phyloP scores from a whole-genome alignment of 2,329 filamentous ascomycete species.

The Calonectria pseudoturangicola region DNA sequence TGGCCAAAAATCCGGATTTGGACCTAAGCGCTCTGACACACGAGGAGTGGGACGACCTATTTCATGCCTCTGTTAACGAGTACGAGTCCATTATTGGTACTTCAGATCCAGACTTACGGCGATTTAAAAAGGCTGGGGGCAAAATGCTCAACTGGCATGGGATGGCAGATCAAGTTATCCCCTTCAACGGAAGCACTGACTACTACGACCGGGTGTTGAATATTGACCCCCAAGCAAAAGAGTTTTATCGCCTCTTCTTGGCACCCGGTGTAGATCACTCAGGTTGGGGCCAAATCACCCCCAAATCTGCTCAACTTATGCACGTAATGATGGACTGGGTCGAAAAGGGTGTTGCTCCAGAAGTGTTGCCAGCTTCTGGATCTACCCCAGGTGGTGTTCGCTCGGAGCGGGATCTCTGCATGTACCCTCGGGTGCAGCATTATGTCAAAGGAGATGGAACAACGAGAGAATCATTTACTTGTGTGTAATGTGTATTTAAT shows the following conservation, averaged over 20 bases:
- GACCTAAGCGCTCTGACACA: background rate
- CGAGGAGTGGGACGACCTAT: background rate
- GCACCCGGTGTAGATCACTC: background rate
- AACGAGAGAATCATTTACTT: background rate
- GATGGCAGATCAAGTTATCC: background rate
- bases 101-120: background rate
- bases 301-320: background rate
- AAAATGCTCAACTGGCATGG: constrained; percentile 7
- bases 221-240: background rate
- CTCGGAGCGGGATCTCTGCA: background rate
- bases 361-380: background rate
- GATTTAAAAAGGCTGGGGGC: background rate
- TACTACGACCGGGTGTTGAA: background rate
- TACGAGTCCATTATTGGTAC: background rate
- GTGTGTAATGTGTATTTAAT: background rate
- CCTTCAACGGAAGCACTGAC: background rate
- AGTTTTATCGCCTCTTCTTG: background rate
- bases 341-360: background rate
- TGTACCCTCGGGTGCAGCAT: background rate
- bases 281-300: background rate
- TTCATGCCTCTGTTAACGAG: background rate
- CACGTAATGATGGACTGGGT: background rate
- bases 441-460: background rate
- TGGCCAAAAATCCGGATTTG: background rate
- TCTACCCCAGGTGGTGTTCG: background rate